phyloP scores from a whole-genome alignment of 768 basidiomycete genomes.

The Lactarius hengduanensis region DNA sequence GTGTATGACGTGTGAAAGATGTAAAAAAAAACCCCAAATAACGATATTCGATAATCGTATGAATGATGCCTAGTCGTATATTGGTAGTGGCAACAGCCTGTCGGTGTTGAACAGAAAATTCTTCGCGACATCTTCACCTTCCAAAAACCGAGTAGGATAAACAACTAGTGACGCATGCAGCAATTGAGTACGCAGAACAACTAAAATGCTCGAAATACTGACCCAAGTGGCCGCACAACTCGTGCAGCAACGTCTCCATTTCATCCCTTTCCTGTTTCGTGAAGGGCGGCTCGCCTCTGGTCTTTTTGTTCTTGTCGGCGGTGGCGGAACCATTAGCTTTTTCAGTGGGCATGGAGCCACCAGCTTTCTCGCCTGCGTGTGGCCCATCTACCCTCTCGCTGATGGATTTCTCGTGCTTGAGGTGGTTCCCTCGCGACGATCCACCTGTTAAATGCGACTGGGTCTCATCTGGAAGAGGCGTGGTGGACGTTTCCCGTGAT shows the following conservation, averaged over 20 bases:
- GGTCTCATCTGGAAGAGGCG: conserved; percentile 2
- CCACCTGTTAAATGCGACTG: not conserved
- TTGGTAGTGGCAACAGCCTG: conserved; percentile 69
- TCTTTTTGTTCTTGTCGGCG: conserved; percentile 41
- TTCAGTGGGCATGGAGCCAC: not conserved
- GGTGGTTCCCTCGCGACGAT: not conserved
- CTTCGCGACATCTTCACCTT: conserved; percentile 88
- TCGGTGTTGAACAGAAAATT: conserved; percentile 95
- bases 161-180: conserved; percentile 52
- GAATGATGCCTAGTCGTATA: conserved; percentile 51
- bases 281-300: conserved; percentile 61
- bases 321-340: conserved; percentile 11
- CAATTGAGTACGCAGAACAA: not conserved
- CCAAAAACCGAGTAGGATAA: conserved; percentile 83
- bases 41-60: not conserved
- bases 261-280: conserved; percentile 81
- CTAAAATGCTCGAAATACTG: conserved; percentile 30
- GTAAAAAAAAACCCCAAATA: not conserved
- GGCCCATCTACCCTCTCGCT: conserved; percentile 1
- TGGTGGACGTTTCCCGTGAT: conserved; percentile 20
- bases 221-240: conserved; percentile 88
- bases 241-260: conserved; percentile 80
- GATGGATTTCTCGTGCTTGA: conserved; percentile 5
- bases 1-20: not conserved
- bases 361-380: conserved; percentile 5